These are phyloP conservation scores for Talaromyces ruber DNA, from an alignment of 495 filamentous ascomycete species.

Conservation along the genomic window DNA sequence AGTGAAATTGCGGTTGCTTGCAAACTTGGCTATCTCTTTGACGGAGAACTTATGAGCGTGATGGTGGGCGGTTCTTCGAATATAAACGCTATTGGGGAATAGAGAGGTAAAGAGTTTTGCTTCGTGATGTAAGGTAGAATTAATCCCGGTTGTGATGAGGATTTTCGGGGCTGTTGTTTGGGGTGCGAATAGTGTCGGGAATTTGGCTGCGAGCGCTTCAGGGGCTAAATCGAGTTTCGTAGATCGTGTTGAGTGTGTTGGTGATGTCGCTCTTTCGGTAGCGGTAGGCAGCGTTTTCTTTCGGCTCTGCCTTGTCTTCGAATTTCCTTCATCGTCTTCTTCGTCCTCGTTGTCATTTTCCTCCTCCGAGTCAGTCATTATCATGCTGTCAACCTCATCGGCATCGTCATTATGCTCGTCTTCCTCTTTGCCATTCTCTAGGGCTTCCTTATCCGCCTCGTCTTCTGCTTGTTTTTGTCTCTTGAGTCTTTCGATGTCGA, in stretches of 20 bases:
- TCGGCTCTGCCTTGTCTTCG: conserved; percentile 16
- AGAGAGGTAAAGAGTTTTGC: conserved; percentile 65
- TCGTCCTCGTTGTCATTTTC: conserved; percentile 38
- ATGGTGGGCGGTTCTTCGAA: conserved; percentile 71
- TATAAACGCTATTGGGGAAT: conserved; percentile 83
- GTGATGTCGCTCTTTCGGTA: conserved; percentile 46
- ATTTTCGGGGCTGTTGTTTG: conserved; percentile 58
- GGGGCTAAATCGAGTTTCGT: conserved; percentile 67
- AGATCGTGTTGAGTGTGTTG: conserved; percentile 55
- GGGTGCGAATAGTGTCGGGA: conserved; percentile 73
- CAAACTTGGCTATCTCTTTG: conserved; percentile 82
- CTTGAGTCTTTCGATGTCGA: conserved; percentile 72
- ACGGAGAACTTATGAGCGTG: conserved; percentile 81
- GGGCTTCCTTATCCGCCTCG: conserved; percentile 34
- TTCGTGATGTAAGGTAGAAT: conserved; percentile 78
- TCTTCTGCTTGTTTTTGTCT: conserved; percentile 59
- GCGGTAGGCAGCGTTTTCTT: conserved; percentile 34
- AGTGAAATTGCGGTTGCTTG: conserved; percentile 69
- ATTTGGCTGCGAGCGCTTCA: conserved; percentile 59
- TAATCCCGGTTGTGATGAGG: conserved; percentile 79
- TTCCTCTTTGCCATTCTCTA: conserved; percentile 32
- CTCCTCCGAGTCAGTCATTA: conserved; percentile 42
- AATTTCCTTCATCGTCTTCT: conserved; percentile 20
- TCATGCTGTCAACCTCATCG: conserved; percentile 68
- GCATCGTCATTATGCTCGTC: conserved; percentile 40